Evolutionary conservation across 768 basidiomycete genomes (phyloP).

Genomic region (Boletus vinaceobasis): DNA sequence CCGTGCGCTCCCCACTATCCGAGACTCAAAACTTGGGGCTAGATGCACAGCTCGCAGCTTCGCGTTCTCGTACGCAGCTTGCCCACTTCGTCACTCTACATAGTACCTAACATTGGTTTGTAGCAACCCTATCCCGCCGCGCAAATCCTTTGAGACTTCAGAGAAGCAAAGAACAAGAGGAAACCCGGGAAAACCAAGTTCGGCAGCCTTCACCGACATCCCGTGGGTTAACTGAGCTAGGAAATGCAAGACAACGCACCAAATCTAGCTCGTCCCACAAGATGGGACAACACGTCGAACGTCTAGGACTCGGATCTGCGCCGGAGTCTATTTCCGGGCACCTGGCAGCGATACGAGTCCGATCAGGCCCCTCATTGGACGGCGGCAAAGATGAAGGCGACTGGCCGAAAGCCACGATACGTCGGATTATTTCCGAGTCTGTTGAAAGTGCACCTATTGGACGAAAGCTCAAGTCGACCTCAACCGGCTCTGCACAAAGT

Average conservation of each 20-base stretch:
- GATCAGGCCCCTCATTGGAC: conserved; percentile 12
- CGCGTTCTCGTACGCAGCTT: conserved; percentile 21
- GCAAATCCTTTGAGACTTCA: conserved; percentile 14
- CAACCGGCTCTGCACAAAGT: not conserved
- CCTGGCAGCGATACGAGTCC: conserved; percentile 20
- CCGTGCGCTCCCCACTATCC: conserved; percentile 20
- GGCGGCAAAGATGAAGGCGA: not conserved
- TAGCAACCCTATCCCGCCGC: conserved; percentile 11
- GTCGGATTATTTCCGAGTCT: conserved; percentile 22
- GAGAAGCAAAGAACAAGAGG: conserved; percentile 6
- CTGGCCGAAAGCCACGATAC: conserved; percentile 1
- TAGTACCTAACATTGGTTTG: conserved; percentile 1
- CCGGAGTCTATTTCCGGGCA: conserved; percentile 30
- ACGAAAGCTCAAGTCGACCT: conserved; percentile 2
- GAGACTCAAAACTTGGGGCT: conserved; percentile 21
- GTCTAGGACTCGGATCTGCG: conserved; percentile 16
- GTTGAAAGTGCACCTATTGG: conserved; percentile 1
- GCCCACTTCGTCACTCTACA: not conserved
- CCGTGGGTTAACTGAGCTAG: not conserved
- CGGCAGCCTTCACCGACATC: conserved; percentile 5
- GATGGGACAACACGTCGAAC: conserved; percentile 2
- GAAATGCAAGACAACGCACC: conserved; percentile 3
- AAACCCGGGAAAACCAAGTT: not conserved
- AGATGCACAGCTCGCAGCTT: conserved; percentile 5
- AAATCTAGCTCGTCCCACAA: conserved; percentile 16